These are phyloP conservation scores for Anastatica hierochuntica DNA, from an alignment of 345 rosid genomes.

Conservation along the genomic window DNA sequence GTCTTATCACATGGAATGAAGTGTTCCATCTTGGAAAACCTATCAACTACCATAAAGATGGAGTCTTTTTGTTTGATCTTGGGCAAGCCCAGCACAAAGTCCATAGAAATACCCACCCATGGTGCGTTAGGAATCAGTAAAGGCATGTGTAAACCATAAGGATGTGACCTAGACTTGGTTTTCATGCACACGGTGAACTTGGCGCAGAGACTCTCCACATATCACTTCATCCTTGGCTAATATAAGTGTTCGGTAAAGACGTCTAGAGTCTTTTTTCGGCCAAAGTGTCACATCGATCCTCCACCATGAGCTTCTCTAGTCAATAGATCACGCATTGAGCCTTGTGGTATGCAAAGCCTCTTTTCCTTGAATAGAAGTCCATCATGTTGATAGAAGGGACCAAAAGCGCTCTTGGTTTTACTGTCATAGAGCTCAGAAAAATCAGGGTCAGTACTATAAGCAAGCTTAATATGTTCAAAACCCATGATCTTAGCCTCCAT, in stretches of 20 bases:
- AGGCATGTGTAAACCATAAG: neutral
- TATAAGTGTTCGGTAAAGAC: neutral
- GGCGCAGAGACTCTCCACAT: neutral
- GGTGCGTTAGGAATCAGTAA: neutral
- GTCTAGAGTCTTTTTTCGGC: no score
- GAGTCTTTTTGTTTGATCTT: neutral
- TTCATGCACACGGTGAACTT: neutral
- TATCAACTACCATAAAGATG: neutral
- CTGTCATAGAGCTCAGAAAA: no score
- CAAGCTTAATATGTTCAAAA: no score
- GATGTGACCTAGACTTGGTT: neutral
- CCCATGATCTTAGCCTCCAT: no score
- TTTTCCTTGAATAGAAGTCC: no score
- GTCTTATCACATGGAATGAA: neutral
- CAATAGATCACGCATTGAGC: no score
- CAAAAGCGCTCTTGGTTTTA: no score
- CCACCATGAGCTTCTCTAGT: no score
- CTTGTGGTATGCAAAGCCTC: no score
- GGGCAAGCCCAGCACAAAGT: neutral
- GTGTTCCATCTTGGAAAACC: neutral
- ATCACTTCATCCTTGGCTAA: neutral
- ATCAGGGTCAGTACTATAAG: no score
- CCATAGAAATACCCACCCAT: neutral
- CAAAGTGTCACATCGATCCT: no score
- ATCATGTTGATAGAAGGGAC: no score